phyloP scores from a whole-genome alignment of 768 basidiomycete species.

The Tulasnella sp. region DNA sequence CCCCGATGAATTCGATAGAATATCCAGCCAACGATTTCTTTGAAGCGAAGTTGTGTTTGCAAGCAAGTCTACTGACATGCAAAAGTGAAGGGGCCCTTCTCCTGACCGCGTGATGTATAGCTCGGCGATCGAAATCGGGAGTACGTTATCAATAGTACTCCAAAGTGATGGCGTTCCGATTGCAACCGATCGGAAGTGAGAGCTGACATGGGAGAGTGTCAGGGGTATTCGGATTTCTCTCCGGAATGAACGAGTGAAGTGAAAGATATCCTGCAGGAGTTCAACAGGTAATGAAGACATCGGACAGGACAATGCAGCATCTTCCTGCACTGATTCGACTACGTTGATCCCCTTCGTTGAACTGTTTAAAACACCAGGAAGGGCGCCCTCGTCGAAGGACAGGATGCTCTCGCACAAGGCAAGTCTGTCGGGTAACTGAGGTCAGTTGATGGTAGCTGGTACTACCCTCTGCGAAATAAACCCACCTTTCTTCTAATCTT shows the following conservation, averaged over 20 bases:
- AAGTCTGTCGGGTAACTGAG: background rate
- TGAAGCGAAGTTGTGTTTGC: background rate
- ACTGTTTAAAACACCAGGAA: background rate
- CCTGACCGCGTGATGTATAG: background rate
- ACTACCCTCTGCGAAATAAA: background rate
- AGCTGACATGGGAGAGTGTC: background rate
- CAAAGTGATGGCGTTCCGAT: background rate
- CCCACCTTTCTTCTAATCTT: background rate
- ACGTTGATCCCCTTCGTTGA: background rate
- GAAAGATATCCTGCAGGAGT: background rate
- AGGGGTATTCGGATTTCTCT: background rate
- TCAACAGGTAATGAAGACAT: background rate
- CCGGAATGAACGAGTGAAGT: background rate
- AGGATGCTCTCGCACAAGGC: background rate
- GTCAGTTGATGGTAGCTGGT: background rate
- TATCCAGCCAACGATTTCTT: background rate
- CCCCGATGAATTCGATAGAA: background rate
- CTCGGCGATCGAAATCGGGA: background rate
- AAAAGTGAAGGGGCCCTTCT: background rate
- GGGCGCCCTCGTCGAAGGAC: background rate
- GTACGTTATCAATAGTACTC: background rate
- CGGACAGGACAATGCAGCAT: background rate
- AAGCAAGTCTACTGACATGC: background rate
- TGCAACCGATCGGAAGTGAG: background rate
- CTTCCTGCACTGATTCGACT: background rate